These are phyloP conservation scores for Dictyophora rubrovolvata DNA, from an alignment of 768 basidiomycete species.

Conservation along the genomic window DNA sequence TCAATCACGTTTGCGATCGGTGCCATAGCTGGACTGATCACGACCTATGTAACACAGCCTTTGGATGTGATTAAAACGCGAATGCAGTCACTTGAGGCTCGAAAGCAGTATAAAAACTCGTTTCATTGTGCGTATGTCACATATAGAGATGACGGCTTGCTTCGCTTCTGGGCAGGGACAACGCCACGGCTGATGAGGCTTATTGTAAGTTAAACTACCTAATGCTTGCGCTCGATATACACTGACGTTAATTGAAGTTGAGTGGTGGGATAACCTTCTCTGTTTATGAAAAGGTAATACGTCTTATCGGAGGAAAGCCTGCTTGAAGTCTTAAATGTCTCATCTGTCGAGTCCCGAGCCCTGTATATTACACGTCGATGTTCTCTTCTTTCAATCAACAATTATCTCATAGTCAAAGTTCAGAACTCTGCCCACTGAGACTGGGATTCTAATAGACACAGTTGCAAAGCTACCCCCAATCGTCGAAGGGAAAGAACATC, in stretches of 20 bases:
- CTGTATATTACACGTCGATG: neutral
- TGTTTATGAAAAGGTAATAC: slow-evolving; percentile 77
- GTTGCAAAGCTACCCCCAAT: neutral
- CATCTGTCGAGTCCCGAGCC: too few species aligned
- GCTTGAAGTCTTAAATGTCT: neutral
- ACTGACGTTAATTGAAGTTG: slow-evolving; percentile 38
- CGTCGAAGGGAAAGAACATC: neutral
- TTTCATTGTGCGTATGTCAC: slow-evolving; percentile 95
- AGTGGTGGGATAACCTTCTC: slow-evolving; percentile 92
- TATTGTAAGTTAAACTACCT: slow-evolving; percentile 43
- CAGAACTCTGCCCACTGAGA: too few species aligned
- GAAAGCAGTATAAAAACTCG: slow-evolving; percentile 77
- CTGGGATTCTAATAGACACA: too few species aligned
- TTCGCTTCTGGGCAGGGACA: slow-evolving; percentile 91
- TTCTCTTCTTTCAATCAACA: neutral
- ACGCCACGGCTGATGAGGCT: slow-evolving; percentile 80
- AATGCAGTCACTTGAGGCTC: slow-evolving; percentile 87
- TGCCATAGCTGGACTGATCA: slow-evolving; percentile 86
- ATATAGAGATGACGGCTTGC: slow-evolving; percentile 82
- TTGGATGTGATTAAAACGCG: slow-evolving; percentile 93
- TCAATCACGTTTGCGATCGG: slow-evolving; percentile 93
- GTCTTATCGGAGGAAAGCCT: slow-evolving; percentile 27
- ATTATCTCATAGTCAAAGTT: neutral
- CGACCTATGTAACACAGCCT: slow-evolving; percentile 85
- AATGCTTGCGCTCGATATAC: neutral